Evolutionary conservation across 768 basidiomycete genomes (phyloP).

Genomic region (Collybiopsis luxurians): DNA sequence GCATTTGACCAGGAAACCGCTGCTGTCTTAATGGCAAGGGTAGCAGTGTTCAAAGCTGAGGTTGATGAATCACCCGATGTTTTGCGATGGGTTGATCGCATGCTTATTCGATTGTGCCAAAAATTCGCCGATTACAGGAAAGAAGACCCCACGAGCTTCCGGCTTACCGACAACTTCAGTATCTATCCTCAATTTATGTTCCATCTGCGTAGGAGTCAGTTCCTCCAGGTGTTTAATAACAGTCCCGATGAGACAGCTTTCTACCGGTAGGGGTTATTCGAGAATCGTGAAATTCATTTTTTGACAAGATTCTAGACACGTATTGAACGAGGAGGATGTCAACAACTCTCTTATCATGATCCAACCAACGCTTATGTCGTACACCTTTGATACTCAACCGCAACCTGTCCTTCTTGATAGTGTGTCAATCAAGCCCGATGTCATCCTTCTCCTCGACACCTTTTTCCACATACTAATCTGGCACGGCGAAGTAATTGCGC

Average conservation of each 20-base stretch:
- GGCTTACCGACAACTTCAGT: slow-evolving; percentile 92
- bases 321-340: slow-evolving; percentile 95
- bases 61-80: slow-evolving; percentile 98
- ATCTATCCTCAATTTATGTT: slow-evolving; percentile 99
- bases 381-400: slow-evolving; percentile 87
- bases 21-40: slow-evolving; percentile 96
- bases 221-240: slow-evolving; percentile 99
- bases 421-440: slow-evolving; percentile 96
- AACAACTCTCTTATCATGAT: slow-evolving; percentile 99
- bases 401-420: slow-evolving; percentile 96
- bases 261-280: slow-evolving; percentile 65
- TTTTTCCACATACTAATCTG: slow-evolving; percentile 99
- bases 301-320: slow-evolving; percentile 58
- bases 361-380: slow-evolving; percentile 98
- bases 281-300: not conserved
- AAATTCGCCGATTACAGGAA: slow-evolving; percentile 99
- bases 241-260: slow-evolving; percentile 99
- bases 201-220: slow-evolving; percentile 95
- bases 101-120: slow-evolving; percentile 97
- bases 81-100: slow-evolving; percentile 94
- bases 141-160: slow-evolving; percentile 94
- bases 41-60: slow-evolving; percentile 99
- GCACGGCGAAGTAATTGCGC: slow-evolving; percentile 95
- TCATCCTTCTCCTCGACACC: slow-evolving; percentile 94
- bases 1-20: slow-evolving; percentile 98